Percentiles rank a stretch among this genome's conserved stretches.
phyloP scores from a whole-genome alignment of 768 basidiomycete genomes.

The Trichaptum fuscoviolaceum region DNA sequence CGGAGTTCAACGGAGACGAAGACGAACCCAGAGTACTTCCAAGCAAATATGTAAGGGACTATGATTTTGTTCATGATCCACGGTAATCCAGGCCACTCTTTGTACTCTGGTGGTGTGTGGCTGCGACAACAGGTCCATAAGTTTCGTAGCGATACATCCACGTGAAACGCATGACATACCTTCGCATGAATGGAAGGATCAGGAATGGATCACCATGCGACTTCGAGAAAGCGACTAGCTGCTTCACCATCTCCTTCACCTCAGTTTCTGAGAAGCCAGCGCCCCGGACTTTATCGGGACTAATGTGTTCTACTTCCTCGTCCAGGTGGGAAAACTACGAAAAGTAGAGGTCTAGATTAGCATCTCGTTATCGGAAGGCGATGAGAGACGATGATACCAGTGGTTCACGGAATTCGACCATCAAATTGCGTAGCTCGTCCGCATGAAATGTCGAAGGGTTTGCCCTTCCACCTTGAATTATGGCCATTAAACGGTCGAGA shows the following conservation, averaged over 20 bases:
- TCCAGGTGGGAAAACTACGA: slow-evolving; percentile 31
- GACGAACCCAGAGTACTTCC: slow-evolving; percentile 30
- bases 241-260: slow-evolving; percentile 21
- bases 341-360: neutral
- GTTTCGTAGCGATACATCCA: neutral
- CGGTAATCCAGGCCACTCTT: slow-evolving; percentile 34
- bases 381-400: slow-evolving; percentile 22
- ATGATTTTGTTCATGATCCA: slow-evolving; percentile 33
- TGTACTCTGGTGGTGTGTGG: slow-evolving; percentile 34
- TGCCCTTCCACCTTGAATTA: slow-evolving; percentile 20
- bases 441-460: slow-evolving; percentile 28
- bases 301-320: slow-evolving; percentile 32
- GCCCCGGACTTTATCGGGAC: slow-evolving; percentile 24
- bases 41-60: slow-evolving; percentile 31
- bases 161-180: slow-evolving; percentile 18
- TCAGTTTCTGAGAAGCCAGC: slow-evolving; percentile 25
- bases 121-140: slow-evolving; percentile 15
- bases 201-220: slow-evolving; percentile 29
- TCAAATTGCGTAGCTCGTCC: slow-evolving; percentile 21
- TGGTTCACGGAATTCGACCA: slow-evolving; percentile 24
- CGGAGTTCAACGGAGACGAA: neutral
- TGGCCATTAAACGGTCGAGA: slow-evolving; percentile 22
- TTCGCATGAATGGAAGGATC: slow-evolving; percentile 31
- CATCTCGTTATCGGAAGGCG: neutral
- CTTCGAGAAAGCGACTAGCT: slow-evolving; percentile 27